A percentile compares a stretch with the other conserved stretches of the same genome.
Evolutionary conservation across 805 yeast species (phyloP).

Genomic region (Ogataea naganishii): DNA sequence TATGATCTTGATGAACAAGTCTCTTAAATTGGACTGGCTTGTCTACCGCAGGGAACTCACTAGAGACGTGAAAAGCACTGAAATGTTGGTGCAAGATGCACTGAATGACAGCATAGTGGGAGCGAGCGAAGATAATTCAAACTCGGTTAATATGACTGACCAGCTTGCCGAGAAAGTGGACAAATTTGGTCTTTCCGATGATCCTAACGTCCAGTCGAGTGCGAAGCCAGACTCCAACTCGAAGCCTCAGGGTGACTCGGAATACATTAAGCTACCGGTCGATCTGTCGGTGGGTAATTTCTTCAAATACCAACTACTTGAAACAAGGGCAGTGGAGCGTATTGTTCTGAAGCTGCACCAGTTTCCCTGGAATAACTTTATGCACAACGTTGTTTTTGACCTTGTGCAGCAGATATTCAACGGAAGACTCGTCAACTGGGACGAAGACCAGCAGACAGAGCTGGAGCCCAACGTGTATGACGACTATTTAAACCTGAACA

Average conservation of each 20-base stretch:
- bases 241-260: constrained; percentile 6
- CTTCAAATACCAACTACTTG: constrained; percentile 71
- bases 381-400: constrained; percentile 95
- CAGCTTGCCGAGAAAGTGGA: too few species aligned
- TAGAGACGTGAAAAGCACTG: constrained; percentile 43
- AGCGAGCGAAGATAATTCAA: constrained; percentile 6
- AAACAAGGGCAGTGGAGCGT: constrained; percentile 53
- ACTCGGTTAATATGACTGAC: too few species aligned
- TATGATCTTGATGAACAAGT: constrained; percentile 83
- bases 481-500: constrained; percentile 24
- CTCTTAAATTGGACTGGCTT: constrained; percentile 49
- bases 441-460: constrained; percentile 25
- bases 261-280: constrained; percentile 16
- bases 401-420: constrained; percentile 88
- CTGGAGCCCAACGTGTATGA: constrained; percentile 11
- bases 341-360: constrained; percentile 62
- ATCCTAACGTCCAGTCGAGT: too few species aligned
- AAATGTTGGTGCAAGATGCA: constrained; percentile 27
- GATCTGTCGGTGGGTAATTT: constrained; percentile 60
- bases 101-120: constrained; percentile 21
- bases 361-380: constrained; percentile 94
- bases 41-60: constrained; percentile 63
- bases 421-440: constrained; percentile 40
- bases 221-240: too few species aligned
- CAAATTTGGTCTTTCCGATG: too few species aligned